These are phyloP conservation scores for Phytophthora crassamura DNA, from an alignment of 352 stramenopile genomes.

Conservation along the genomic window DNA sequence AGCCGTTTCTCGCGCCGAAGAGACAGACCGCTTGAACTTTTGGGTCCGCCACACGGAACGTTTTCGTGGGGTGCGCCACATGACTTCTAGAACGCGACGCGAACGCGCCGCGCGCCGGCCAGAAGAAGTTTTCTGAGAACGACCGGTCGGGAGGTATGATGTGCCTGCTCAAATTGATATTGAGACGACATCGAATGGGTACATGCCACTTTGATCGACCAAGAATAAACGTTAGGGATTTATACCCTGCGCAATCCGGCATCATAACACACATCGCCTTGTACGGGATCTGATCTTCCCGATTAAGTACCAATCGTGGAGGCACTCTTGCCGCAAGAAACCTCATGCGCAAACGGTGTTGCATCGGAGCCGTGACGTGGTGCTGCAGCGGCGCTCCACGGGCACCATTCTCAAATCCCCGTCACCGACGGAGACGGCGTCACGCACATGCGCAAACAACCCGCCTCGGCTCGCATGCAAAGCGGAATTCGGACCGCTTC, in stretches of 20 bases:
- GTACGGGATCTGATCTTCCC: background rate
- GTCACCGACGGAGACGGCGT: conserved; percentile 2
- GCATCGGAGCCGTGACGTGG: conserved; percentile 7
- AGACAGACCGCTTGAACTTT: conserved; percentile 16
- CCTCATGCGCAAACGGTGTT: conserved; percentile 1
- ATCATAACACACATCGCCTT: too few species aligned
- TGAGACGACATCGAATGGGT: background rate
- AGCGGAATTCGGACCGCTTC: conserved; percentile 15
- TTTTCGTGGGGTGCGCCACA: conserved; percentile 19
- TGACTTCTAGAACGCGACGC: conserved; percentile 18
- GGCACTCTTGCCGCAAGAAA: conserved; percentile 18
- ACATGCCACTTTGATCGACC: background rate
- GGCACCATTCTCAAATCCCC: background rate
- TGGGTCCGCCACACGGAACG: conserved; percentile 18
- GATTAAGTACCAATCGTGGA: conserved; percentile 8
- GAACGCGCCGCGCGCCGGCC: conserved; percentile 15
- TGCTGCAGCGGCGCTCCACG: background rate
- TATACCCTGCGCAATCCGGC: background rate
- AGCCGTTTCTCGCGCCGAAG: conserved; percentile 5
- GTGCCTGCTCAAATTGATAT: background rate
- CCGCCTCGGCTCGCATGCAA: background rate
- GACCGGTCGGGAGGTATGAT: too few species aligned
- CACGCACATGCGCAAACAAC: conserved; percentile 26
- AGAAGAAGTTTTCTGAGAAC: conserved; percentile 33
- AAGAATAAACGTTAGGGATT: too few species aligned